These are phyloP conservation scores for Hanseniaspora lachancei DNA, from an alignment of 805 yeast species.

Conservation along the genomic window DNA sequence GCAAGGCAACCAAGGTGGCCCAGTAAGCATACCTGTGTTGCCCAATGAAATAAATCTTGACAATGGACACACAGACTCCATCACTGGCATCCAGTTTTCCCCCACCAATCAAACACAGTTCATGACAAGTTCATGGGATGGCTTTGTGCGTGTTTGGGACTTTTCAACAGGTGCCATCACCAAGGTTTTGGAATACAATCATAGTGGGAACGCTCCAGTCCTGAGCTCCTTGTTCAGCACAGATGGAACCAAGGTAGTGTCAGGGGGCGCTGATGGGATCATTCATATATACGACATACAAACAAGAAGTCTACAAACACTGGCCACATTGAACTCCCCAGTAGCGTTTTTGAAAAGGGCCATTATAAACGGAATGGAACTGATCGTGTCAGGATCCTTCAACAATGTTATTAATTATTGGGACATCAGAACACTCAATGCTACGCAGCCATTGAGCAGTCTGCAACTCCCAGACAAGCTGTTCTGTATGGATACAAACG, in stretches of 20 bases:
- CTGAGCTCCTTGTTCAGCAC: slow-evolving; percentile 13
- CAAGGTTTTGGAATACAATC: background rate
- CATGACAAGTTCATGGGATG: slow-evolving; percentile 87
- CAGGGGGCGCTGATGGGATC: slow-evolving; percentile 85
- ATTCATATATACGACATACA: slow-evolving; percentile 73
- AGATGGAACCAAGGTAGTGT: slow-evolving; percentile 77
- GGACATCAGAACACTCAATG: slow-evolving; percentile 73
- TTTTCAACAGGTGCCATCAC: slow-evolving; percentile 63
- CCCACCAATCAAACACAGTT: slow-evolving; percentile 66
- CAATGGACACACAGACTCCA: slow-evolving; percentile 85
- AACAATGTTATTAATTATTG: slow-evolving; percentile 89
- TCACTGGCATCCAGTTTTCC: slow-evolving; percentile 72
- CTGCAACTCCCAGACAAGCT: slow-evolving; percentile 80
- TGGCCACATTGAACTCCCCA: slow-evolving; percentile 76
- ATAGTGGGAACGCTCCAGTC: slow-evolving; percentile 9
- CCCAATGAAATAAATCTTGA: slow-evolving; percentile 57
- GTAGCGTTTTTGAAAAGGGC: slow-evolving; percentile 65
- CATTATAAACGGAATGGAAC: slow-evolving; percentile 79
- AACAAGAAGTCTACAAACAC: slow-evolving; percentile 66
- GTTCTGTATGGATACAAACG: slow-evolving; percentile 73
- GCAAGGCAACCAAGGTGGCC: slow-evolving; percentile 28
- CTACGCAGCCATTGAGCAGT: slow-evolving; percentile 50
- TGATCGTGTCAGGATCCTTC: slow-evolving; percentile 70
- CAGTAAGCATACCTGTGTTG: slow-evolving; percentile 22
- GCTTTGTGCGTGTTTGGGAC: slow-evolving; percentile 85